These are phyloP conservation scores for Paramecium sexaurelia DNA, from an alignment of 73 alveolate genomes.

Conservation along the genomic window DNA sequence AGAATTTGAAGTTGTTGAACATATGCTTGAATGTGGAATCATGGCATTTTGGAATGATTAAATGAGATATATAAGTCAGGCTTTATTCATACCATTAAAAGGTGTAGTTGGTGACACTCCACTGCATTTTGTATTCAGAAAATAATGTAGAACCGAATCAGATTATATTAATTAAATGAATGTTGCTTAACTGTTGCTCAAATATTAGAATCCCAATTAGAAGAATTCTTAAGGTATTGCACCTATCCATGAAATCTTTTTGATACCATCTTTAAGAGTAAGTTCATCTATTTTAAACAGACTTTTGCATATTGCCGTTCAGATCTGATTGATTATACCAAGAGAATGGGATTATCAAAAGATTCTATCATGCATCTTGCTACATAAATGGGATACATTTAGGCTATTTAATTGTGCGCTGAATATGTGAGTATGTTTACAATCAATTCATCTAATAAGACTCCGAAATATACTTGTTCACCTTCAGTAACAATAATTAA, in stretches of 20 bases:
- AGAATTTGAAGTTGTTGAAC: neutral
- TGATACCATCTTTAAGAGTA: constrained; percentile 27
- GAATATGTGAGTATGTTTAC: constrained; percentile 3
- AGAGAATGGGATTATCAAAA: neutral
- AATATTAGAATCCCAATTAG: neutral
- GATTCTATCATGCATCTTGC: constrained; percentile 23
- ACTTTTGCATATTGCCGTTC: neutral
- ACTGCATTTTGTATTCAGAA: neutral
- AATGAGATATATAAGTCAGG: neutral
- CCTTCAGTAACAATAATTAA: constrained; percentile 22
- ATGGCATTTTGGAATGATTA: neutral
- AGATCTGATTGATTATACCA: neutral
- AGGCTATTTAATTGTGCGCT: neutral
- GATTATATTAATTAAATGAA: neutral
- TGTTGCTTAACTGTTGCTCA: neutral
- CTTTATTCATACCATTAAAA: neutral
- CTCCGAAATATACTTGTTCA: neutral
- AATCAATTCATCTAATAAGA: neutral
- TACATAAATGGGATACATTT: neutral
- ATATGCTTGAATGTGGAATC: neutral
- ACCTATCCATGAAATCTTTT: constrained; percentile 14
- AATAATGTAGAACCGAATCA: neutral
- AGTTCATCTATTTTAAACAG: neutral
- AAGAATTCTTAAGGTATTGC: neutral
- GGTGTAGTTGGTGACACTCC: constrained; percentile 15